Evolutionary conservation across 163 green algal species (phyloP).

Genomic region (Prototheca cutis): DNA sequence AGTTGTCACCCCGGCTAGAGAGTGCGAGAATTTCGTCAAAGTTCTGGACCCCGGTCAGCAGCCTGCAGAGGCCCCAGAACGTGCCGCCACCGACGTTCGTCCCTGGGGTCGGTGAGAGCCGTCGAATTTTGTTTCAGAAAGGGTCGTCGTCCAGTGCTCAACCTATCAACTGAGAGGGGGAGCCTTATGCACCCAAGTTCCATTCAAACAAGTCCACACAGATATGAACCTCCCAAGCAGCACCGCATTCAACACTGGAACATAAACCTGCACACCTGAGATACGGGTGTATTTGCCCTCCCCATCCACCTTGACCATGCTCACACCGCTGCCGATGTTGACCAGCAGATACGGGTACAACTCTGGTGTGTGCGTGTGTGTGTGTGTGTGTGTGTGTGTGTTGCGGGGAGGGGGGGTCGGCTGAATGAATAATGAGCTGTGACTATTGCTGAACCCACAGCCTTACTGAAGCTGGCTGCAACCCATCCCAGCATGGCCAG

Average conservation of each 20-base stretch:
- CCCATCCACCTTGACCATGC: slow-evolving; percentile 69
- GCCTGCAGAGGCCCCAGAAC: slow-evolving; percentile 89
- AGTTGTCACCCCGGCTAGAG: slow-evolving; percentile 75
- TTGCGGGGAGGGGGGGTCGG: too few species aligned
- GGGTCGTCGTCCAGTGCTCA: too few species aligned
- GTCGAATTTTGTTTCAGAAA: too few species aligned
- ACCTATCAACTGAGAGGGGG: not conserved
- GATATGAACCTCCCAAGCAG: too few species aligned
- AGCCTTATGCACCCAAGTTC: too few species aligned
- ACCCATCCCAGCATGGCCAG: not conserved
- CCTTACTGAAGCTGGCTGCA: too few species aligned
- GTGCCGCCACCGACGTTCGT: slow-evolving; percentile 91
- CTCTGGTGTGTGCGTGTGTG: slow-evolving; percentile 25
- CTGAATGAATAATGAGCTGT: too few species aligned
- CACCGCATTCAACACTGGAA: too few species aligned
- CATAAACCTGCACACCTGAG: slow-evolving; percentile 13
- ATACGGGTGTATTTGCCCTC: slow-evolving; percentile 77
- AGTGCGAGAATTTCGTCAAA: slow-evolving; percentile 98
- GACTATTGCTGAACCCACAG: too few species aligned
- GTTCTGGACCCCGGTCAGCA: slow-evolving; percentile 76
- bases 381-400: too few species aligned
- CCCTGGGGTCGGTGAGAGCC: too few species aligned
- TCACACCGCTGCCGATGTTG: slow-evolving; percentile 94
- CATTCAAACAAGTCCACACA: not conserved
- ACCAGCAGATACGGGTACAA: slow-evolving; percentile 95